Base-by-base conservation (phyloP, 306 rosid species). In the Luffa acutangula region DNA sequence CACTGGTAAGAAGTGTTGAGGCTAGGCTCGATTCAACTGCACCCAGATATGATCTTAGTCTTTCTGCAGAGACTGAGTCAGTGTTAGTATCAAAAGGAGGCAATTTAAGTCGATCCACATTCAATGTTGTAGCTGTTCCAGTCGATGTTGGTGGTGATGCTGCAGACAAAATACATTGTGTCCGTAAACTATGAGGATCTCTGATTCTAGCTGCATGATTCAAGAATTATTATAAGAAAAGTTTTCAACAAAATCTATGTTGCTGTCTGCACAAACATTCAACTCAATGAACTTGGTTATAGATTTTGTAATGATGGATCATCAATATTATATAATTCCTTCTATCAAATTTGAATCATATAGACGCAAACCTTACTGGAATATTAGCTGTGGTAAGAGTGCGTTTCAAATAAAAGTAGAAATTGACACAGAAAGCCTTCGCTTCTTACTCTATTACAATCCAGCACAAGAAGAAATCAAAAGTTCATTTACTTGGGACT, bases 1-100 rank as follows among this genome's bases (percentile, higher is more conserved):
- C 97, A 85, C 89, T 88, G 17, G 89, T 87, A 42, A 95, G 81
- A 78, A 93, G 96, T 37, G 91, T 88, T 81, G 91, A 77, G 52
- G 92, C 87, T 58, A 93, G 80, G 62, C 93, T 83, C 83, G 91
- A 88, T 83, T 87, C 86, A 36, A 75, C 72, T 73, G 85, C 62
- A 53, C 86, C 82, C n/a, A 85, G 83, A 83, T 81, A 92, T 31
- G 89, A 83, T 92, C 92, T 90, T 4, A 86, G 89, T 34, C 88
- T 78, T 81, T 69, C 87, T 36, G 83, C 46, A 43, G 85, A 63
- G 83, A 81, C n/a, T 18, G 85, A 80, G 80, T 87, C 82, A 34
- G 92, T 76, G 81, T 78, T 78, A 20, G 84, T 59, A 43, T 88
- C 85, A 33, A 91, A 74, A 48, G 89, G 75, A 51, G 85, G 87